Conservation (phyloP, 2,329 filamentous ascomycete genomes). For the Cytospora leucostoma region DNA sequence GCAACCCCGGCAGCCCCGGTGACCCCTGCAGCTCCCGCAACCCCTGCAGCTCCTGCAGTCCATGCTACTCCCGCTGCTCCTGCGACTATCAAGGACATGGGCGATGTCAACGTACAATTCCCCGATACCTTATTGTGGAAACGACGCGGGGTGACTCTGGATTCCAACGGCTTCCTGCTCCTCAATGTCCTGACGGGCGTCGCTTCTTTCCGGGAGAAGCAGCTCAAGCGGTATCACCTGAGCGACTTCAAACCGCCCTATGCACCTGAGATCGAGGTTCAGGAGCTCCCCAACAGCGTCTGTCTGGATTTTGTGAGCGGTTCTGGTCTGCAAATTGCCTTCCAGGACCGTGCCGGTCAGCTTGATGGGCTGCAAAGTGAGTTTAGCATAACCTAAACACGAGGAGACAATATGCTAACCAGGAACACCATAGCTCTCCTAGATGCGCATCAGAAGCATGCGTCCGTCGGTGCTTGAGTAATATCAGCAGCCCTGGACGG, state of each 20-base stretch:
- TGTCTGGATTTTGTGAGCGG: slow-evolving; percentile 62
- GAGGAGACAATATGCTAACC: slow-evolving; percentile 33
- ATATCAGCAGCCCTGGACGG: slow-evolving; percentile 8
- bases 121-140: slow-evolving; percentile 97
- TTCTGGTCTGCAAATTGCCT: slow-evolving; percentile 64
- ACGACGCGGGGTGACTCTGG: slow-evolving; percentile 82
- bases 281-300: slow-evolving; percentile 88
- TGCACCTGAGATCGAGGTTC: slow-evolving; percentile 83
- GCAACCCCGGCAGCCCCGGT: too few relatives aligned
- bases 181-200: slow-evolving; percentile 69
- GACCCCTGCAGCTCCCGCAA: too few relatives aligned
- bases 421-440: slow-evolving; percentile 40
- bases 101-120: slow-evolving; percentile 95
- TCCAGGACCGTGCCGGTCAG: slow-evolving; percentile 62
- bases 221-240: slow-evolving; percentile 78
- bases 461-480: slow-evolving; percentile 36
- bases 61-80: neutral
- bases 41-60: too few relatives aligned
- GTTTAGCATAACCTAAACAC: slow-evolving; percentile 32
- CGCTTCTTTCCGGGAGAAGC: slow-evolving; percentile 47
- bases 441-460: slow-evolving; percentile 44
- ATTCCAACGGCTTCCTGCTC: slow-evolving; percentile 80
- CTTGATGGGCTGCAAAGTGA: slow-evolving; percentile 55
- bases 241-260: slow-evolving; percentile 79
- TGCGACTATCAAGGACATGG: slow-evolving; percentile 59